phyloP scores from a whole-genome alignment of 163 green algal genomes.

The Chloromonas sp. region DNA sequence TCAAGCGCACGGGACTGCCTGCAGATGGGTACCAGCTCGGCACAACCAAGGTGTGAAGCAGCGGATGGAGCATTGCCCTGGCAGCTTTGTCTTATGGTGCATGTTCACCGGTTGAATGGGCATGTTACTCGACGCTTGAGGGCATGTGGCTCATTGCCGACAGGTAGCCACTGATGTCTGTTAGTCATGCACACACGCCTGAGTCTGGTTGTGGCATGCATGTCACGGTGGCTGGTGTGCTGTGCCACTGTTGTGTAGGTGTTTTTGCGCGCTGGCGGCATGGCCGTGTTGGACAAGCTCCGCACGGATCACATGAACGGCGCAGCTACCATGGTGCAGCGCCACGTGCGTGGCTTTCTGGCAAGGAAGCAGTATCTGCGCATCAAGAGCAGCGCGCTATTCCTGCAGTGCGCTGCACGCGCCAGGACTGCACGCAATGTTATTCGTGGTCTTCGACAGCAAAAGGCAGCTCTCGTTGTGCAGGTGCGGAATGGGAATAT shows the following conservation, averaged over 20 bases:
- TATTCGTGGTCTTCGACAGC: slow-evolving; percentile 33
- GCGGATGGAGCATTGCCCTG: too few species aligned
- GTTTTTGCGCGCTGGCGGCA: slow-evolving; percentile 92
- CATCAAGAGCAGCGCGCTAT: slow-evolving; percentile 35
- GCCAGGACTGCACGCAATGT: slow-evolving; percentile 59
- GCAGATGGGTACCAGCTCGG: slow-evolving; percentile 73
- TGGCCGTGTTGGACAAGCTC: slow-evolving; percentile 91
- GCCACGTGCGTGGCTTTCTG: slow-evolving; percentile 60
- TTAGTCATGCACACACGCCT: too few species aligned
- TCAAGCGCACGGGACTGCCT: slow-evolving; percentile 29
- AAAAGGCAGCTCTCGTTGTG: slow-evolving; percentile 58
- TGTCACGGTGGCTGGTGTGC: too few species aligned
- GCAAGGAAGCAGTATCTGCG: slow-evolving; percentile 44
- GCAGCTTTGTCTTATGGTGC: too few species aligned
- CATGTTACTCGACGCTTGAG: too few species aligned
- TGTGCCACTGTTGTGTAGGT: slow-evolving; percentile 35
- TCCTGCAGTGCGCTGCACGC: slow-evolving; percentile 60
- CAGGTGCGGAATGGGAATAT: slow-evolving; percentile 34
- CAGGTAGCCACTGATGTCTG: too few species aligned
- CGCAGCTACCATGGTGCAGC: slow-evolving; percentile 80
- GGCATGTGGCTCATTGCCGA: too few species aligned
- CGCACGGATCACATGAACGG: slow-evolving; percentile 79
- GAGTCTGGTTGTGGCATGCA: too few species aligned
- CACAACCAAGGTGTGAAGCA: slow-evolving; percentile 68
- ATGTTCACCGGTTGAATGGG: too few species aligned